Conservation (phyloP, 169 alveolate genomes). For the Cyclospora cayetanensis region DNA sequence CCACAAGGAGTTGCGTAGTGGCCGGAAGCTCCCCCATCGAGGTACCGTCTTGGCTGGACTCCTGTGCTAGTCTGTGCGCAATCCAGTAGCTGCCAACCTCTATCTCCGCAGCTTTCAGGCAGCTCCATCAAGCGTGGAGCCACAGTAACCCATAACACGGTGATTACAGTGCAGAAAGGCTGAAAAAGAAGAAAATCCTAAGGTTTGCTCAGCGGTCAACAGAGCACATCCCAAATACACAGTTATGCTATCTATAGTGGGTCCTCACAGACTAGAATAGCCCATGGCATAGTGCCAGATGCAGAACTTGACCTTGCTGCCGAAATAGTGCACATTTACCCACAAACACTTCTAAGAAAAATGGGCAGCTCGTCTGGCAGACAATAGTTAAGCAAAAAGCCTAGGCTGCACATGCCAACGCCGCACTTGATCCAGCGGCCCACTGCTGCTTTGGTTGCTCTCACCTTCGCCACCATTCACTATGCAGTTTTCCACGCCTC, state of each 20-base stretch:
- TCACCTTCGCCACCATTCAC: too few relatives aligned
- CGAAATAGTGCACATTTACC: too few relatives aligned
- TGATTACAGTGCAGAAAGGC: neutral
- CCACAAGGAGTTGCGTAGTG: conserved; percentile 4
- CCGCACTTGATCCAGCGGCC: conserved; percentile 69
- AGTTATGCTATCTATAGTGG: neutral
- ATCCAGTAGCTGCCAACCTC: neutral
- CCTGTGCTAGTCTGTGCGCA: neutral
- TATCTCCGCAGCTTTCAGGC: conserved; percentile 1
- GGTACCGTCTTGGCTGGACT: neutral
- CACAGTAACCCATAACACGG: neutral
- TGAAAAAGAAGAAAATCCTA: neutral
- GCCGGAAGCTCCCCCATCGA: neutral
- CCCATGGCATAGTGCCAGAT: neutral
- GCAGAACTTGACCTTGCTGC: neutral
- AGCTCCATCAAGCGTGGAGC: conserved; percentile 34
- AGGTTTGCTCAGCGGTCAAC: neutral
- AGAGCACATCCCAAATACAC: neutral
- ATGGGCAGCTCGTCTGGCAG: conserved; percentile 4
- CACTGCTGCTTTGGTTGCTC: conserved; percentile 28
- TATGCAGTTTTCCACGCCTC: too few relatives aligned
- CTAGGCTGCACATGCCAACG: conserved; percentile 54
- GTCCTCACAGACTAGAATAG: neutral
- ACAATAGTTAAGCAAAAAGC: conserved; percentile 14
- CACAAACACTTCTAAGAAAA: conserved; percentile 19